Evolutionary conservation across 495 filamentous ascomycete species (phyloP).

Genomic region (Talaromyces nanjingensis): DNA sequence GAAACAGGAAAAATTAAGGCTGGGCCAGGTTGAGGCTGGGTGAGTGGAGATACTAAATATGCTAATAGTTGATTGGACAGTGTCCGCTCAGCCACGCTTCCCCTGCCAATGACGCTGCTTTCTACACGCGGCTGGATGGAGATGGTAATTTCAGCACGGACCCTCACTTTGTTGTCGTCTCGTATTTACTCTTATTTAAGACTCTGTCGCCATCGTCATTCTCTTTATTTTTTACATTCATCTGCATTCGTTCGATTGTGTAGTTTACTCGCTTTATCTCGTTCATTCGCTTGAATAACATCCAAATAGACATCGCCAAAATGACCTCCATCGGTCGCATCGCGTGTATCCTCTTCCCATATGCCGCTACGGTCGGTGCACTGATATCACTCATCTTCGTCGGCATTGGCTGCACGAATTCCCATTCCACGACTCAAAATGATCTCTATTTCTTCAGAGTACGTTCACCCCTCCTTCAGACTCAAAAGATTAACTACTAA

Average conservation of each 20-base stretch:
- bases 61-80: too few relatives aligned
- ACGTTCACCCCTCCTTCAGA: slow-evolving; percentile 16
- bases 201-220: not conserved
- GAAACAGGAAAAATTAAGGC: not conserved
- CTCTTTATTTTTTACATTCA: not conserved
- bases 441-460: slow-evolving; percentile 70
- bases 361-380: slow-evolving; percentile 64
- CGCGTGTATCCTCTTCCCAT: slow-evolving; percentile 74
- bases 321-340: slow-evolving; percentile 73
- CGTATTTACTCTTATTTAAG: not conserved
- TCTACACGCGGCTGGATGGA: not conserved
- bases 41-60: too few relatives aligned
- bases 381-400: slow-evolving; percentile 68
- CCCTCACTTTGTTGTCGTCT: not conserved
- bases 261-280: not conserved
- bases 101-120: not conserved
- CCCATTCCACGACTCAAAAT: slow-evolving; percentile 41
- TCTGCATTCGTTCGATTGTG: not conserved
- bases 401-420: slow-evolving; percentile 63
- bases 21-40: not conserved
- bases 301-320: slow-evolving; percentile 15
- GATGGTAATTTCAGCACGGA: not conserved
- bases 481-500: not conserved
- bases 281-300: not conserved
- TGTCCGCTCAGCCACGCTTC: slow-evolving; percentile 5